Evolutionary conservation across 345 rosid genomes (phyloP), one percentile per base, ranked within the genome.

Genomic region (Syzygium aqueum): DNA sequence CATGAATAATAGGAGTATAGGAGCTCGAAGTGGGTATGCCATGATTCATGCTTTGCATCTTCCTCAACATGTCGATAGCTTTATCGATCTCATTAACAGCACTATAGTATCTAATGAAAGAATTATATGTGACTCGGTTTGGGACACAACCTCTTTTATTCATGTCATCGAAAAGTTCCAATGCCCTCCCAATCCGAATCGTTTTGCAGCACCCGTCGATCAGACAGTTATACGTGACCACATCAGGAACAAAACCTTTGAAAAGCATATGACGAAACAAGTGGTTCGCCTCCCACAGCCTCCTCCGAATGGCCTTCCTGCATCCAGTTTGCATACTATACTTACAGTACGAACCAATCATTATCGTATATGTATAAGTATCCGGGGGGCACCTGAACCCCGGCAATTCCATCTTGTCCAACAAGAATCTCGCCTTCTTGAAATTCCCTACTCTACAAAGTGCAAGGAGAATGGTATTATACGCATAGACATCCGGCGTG

Each of bases 141-240:
- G 99, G 97, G 2, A 87, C 90, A 90, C 96, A 96, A 8, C 93
- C 96, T 90, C 93, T 92, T 89, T 90, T 92, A 82, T 82, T 87
- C 99, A 97, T 96, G 90, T 96, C 97, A 43, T 94, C 93, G 63
- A 94, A 91, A 88, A 95, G 92, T 87, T 97, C 98, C 90, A 94
- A 37, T 30, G 97, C 98, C 92, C 99, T 91, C 90, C 90, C 95
- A 11, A 96, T 92, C 86, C 97, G 90, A 84, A 90, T 87, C 9
- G 96, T 95, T 91, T 95, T 96, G 84, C 96, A 96, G 53, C 99
- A 96, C 30, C 97, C 98, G 84, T 97, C 96, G 51, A 97, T 96
- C 95, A 96, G 91, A 86, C 98, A 96, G 85, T 97, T 96, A 56
- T 96, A 97, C 1, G 98, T 93, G 25, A 96, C 96, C 73, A 94